phyloP scores from a whole-genome alignment of 805 yeast species.

The Saccharomycopsis vini region DNA sequence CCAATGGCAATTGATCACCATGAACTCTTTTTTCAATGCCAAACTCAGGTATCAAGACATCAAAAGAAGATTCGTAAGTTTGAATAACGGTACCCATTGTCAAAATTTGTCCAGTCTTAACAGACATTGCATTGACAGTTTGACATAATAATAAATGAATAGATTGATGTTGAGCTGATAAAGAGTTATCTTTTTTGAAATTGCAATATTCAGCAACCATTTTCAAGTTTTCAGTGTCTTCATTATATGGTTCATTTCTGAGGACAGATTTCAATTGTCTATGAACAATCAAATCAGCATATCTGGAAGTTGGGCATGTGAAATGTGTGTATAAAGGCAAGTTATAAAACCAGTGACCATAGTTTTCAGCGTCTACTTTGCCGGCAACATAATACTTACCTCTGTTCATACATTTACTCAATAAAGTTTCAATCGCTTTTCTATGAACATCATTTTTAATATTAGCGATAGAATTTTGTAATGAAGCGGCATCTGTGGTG shows the following conservation, averaged over 20 bases:
- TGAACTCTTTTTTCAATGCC: constrained; percentile 95
- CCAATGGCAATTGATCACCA: constrained; percentile 90
- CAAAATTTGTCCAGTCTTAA: constrained; percentile 68
- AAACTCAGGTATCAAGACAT: constrained; percentile 82
- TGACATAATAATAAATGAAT: constrained; percentile 79
- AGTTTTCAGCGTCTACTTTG: constrained; percentile 67
- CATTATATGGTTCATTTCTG: constrained; percentile 29
- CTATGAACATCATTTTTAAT: constrained; percentile 57
- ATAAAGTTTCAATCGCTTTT: constrained; percentile 66
- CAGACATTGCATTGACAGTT: constrained; percentile 66
- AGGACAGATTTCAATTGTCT: constrained; percentile 75
- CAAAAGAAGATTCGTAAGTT: constrained; percentile 94
- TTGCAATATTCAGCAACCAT: constrained; percentile 88
- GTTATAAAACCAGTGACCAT: constrained; percentile 73
- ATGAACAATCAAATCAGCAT: constrained; percentile 87
- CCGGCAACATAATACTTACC: constrained; percentile 89
- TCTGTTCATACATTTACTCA: constrained; percentile 73
- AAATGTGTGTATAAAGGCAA: constrained; percentile 86
- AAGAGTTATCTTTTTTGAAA: constrained; percentile 91
- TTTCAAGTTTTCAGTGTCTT: constrained; percentile 61
- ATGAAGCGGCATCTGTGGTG: constrained; percentile 59
- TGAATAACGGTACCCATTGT: constrained; percentile 83
- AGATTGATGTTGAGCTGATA: constrained; percentile 89
- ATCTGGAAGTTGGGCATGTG: constrained; percentile 85
- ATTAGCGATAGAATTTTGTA: constrained; percentile 60